Conservation (phyloP, 2,329 filamentous ascomycete species). For the Westerdykella aurantiaca region DNA sequence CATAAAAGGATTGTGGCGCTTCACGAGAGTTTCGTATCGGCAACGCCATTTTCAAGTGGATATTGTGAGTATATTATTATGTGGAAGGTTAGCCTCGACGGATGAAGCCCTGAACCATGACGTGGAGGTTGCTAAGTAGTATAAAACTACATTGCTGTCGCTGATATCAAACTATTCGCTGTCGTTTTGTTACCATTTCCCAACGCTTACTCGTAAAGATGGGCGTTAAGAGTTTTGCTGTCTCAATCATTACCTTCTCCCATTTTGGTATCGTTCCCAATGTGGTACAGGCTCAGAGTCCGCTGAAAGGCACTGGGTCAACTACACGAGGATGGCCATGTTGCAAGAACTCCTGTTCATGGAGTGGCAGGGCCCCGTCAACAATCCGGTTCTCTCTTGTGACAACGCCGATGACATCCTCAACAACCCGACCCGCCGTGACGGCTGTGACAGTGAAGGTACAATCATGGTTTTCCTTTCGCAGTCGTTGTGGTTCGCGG, state of each 20-base stretch:
- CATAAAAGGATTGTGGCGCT: too few species aligned
- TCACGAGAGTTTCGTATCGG: too few species aligned
- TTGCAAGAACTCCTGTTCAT: slow-evolving; percentile 46
- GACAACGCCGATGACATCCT: slow-evolving; percentile 49
- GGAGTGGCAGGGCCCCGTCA: slow-evolving; percentile 52
- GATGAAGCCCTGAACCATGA: too few species aligned
- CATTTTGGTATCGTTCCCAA: background rate
- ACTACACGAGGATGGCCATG: slow-evolving; percentile 19
- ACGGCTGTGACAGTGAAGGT: slow-evolving; percentile 50
- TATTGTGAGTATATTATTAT: too few species aligned
- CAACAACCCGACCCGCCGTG: slow-evolving; percentile 41
- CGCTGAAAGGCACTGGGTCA: slow-evolving; percentile 12
- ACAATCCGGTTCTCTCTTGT: slow-evolving; percentile 48
- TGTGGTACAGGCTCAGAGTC: slow-evolving; percentile 6
- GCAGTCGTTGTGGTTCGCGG: background rate
- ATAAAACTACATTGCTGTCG: too few species aligned
- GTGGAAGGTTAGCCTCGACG: too few species aligned
- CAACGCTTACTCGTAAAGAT: background rate
- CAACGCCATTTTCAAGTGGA: too few species aligned
- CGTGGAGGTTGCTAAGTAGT: too few species aligned
- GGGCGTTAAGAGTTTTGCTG: background rate
- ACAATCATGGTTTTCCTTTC: background rate
- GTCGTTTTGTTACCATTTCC: too few species aligned
- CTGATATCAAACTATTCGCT: too few species aligned
- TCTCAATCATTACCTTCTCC: background rate